A percentile compares a stretch with the other conserved stretches of the same genome.
phyloP scores from a whole-genome alignment of 2,329 filamentous ascomycete genomes.

The Colletotrichum melonis region DNA sequence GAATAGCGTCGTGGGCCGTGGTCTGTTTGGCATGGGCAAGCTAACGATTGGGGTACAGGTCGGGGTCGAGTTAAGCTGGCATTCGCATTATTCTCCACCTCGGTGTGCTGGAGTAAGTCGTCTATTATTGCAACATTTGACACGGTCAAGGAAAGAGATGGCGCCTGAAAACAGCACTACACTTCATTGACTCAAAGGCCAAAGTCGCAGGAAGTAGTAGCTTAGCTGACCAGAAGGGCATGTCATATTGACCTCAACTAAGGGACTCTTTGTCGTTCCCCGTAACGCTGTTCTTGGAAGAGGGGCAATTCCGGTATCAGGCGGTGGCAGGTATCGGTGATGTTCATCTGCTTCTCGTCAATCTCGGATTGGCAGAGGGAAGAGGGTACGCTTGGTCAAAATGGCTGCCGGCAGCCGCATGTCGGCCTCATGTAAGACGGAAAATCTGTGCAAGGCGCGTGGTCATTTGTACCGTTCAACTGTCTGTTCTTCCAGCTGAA shows the following conservation, averaged over 20 bases:
- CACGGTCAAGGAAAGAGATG: background rate
- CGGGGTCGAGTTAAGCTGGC: background rate
- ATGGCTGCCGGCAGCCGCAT: slow-evolving; percentile 11
- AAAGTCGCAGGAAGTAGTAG: background rate
- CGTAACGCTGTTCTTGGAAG: background rate
- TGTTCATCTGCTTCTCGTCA: background rate
- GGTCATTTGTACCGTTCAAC: background rate
- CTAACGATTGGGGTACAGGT: background rate
- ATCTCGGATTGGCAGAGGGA: background rate
- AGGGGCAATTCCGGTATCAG: background rate
- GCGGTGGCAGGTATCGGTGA: background rate
- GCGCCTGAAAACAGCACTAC: background rate
- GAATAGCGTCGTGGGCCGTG: background rate
- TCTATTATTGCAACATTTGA: background rate
- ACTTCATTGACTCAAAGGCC: background rate
- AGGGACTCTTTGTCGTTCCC: background rate
- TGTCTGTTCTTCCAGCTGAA: background rate
- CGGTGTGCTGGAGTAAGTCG: background rate
- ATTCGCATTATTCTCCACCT: background rate
- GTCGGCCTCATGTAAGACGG: background rate
- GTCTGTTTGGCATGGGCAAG: background rate
- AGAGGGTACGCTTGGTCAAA: slow-evolving; percentile 1
- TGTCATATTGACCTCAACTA: background rate
- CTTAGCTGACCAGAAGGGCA: background rate
- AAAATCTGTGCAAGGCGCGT: background rate